Conservation (phyloP, 495 filamentous ascomycete genomes). For the Penicilliopsis zonata region DNA sequence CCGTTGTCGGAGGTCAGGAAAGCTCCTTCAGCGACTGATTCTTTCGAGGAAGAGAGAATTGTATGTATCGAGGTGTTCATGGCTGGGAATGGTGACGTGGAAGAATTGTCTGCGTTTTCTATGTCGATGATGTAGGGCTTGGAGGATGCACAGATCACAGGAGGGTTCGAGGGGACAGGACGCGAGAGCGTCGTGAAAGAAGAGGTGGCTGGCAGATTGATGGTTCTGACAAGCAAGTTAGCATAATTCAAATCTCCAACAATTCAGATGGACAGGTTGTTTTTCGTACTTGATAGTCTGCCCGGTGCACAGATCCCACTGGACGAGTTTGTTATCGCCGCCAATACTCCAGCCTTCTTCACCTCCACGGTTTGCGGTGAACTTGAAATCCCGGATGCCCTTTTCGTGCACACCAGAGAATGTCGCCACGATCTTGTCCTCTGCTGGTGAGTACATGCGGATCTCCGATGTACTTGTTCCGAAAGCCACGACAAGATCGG, state of each 20-base stretch:
- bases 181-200: conserved; percentile 27
- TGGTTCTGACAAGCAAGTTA: conserved; percentile 21
- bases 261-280: background rate
- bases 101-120: conserved; percentile 27
- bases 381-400: conserved; percentile 46
- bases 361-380: conserved; percentile 28
- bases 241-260: conserved; percentile 1
- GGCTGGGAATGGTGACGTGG: conserved; percentile 35
- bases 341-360: conserved; percentile 48
- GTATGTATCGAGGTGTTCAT: conserved; percentile 42
- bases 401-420: conserved; percentile 39
- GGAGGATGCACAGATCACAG: conserved; percentile 45
- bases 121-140: conserved; percentile 38
- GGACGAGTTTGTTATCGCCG: conserved; percentile 45
- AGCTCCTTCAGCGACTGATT: conserved; percentile 18
- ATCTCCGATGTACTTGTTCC: conserved; percentile 43
- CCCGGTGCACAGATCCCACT: conserved; percentile 43
- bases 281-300: conserved; percentile 31
- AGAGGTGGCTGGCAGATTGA: conserved; percentile 34
- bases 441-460: conserved; percentile 39
- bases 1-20: conserved; percentile 40
- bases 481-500: conserved; percentile 39
- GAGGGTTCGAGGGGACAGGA: conserved; percentile 26
- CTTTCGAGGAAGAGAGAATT: conserved; percentile 28
- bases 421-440: conserved; percentile 37